These are phyloP conservation scores for Cichorium intybus DNA, from an alignment of 140 eudicot genomes.

Conservation along the genomic window DNA sequence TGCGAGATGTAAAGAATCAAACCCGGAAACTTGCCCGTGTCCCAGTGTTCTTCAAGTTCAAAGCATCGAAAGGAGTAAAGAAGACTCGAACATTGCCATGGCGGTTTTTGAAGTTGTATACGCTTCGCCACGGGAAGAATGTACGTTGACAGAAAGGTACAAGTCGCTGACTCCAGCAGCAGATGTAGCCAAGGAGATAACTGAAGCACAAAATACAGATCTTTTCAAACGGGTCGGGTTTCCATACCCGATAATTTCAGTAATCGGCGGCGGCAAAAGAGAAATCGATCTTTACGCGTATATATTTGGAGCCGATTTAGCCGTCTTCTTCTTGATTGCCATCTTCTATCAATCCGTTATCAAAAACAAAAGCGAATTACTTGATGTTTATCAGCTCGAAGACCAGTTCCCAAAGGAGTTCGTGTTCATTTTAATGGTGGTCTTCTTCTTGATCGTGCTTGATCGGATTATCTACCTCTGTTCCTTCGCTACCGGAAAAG, in stretches of 20 bases:
- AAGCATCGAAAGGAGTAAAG: constrained; percentile 61
- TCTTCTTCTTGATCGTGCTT: constrained; percentile 65
- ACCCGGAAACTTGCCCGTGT: constrained; percentile 28
- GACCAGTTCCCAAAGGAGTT: constrained; percentile 78
- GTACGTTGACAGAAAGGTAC: constrained; percentile 42
- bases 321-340: constrained; percentile 58
- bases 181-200: constrained; percentile 67
- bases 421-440: constrained; percentile 59
- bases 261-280: constrained; percentile 67
- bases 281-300: constrained; percentile 72
- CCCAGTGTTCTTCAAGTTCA: constrained; percentile 62
- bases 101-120: constrained; percentile 67
- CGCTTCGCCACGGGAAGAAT: constrained; percentile 42
- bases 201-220: constrained; percentile 38
- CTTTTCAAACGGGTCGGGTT: constrained; percentile 47
- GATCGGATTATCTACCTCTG: constrained; percentile 67
- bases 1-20: constrained; percentile 47
- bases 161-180: constrained; percentile 73
- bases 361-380: constrained; percentile 61
- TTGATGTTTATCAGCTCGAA: constrained; percentile 73
- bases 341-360: constrained; percentile 66
- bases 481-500: constrained; percentile 65
- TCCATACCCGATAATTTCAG: constrained; percentile 50
- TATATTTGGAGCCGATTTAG: constrained; percentile 62
- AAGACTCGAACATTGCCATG: constrained; percentile 46